Base-by-base conservation (phyloP, 495 filamentous ascomycete species). In the Saxophila tyrrhenica region DNA sequence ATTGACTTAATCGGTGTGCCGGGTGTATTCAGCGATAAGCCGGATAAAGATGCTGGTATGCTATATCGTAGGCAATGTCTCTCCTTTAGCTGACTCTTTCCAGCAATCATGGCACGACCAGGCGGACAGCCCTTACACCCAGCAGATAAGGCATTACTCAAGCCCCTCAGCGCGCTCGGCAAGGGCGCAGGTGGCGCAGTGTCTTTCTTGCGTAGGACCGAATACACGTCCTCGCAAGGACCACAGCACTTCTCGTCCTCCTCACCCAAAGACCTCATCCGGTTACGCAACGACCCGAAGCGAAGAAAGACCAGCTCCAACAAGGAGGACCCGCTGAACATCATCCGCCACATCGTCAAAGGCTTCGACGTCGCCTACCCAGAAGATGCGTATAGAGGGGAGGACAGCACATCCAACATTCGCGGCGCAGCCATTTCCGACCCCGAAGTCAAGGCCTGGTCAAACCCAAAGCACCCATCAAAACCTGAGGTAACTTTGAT, bases 1-100 rank as follows among this genome's bases (percentile, higher is more conserved):
- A 81, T 98, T 67, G 91, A 98, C 67, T 72, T 98, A 43, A 84
- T 96, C 42, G 92, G 94, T 58, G 83, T 97, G 68, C 94, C 94
- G 5, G 86, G 89, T 0, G 79, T 97, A 42, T 95, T 97, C 65
- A 80, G 97, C 51, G 87, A 98, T 70, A 92, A 98, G 74, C 86
- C 84, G 69, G 86, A 92, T 96, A 76, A n/a, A n/a, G n/a, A n/a
- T n/a, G n/a, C n/a, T n/a, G n/a, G n/a, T n/a, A n/a, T n/a, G n/a
- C n/a, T n/a, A n/a, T n/a, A n/a, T n/a, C n/a, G n/a, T n/a, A n/a
- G n/a, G n/a, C n/a, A n/a, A n/a, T n/a, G n/a, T n/a, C n/a, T n/a
- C n/a, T n/a, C n/a, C n/a, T n/a, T n/a, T n/a, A n/a, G n/a, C 57
- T 65, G 51, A 51, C 25, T 20, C n/a, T 9, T 13, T 38, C 0